Evolutionary conservation across 2,329 filamentous ascomycete genomes (phyloP), one percentile per base, ranked within the genome.

Genomic region (Trichophyton mentagrophytes): DNA sequence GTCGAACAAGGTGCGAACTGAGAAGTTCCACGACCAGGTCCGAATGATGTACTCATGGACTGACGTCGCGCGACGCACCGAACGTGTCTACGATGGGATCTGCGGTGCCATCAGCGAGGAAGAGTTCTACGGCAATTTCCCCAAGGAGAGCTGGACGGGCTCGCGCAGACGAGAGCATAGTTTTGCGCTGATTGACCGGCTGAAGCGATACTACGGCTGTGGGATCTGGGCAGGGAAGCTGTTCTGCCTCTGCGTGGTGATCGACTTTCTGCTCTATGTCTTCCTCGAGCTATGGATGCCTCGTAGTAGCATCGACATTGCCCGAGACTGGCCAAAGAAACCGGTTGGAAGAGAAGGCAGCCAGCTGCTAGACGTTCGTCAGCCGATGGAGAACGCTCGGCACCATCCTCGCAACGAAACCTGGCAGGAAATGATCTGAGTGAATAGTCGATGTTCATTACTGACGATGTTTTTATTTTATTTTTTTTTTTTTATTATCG

Each of bases 31-130:
- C 71, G 92, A 96, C 66, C 89, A 97, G 73, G 93, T 99, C 64
- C 90, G 92, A 73, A 89, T 88, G 77, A 97, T 97, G 93, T 99
- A 99, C 76, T 95, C 90, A 1, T 99, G 93, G 93, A 89, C 89
- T 30, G 92, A 99, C 71, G 92, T 99, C 30, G 93, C 93, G 13
- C 83, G 88, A 67, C 87, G 93, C 60, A 97, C 93, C 0, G 93
- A 99, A 75, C 83, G 92, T 33, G 93, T 99, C 0, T 99, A 99
- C 73, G 85, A 95, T 71, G 89, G 93, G 56, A 95, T 99, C 66
- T 89, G 85, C 1, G 91, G 90, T 6, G 85, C 85, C n/a, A 85
- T 95, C 59, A 85, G 83, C 65, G 89, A 95, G 67, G 85, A 88
- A 60, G 89, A 95, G 62, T 95, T 95, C 69, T 96, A 96, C 69